Percentiles rank a stretch among this genome's conserved stretches.
phyloP scores from a whole-genome alignment of 495 filamentous ascomycete species.

The Daldinia bambusicola region DNA sequence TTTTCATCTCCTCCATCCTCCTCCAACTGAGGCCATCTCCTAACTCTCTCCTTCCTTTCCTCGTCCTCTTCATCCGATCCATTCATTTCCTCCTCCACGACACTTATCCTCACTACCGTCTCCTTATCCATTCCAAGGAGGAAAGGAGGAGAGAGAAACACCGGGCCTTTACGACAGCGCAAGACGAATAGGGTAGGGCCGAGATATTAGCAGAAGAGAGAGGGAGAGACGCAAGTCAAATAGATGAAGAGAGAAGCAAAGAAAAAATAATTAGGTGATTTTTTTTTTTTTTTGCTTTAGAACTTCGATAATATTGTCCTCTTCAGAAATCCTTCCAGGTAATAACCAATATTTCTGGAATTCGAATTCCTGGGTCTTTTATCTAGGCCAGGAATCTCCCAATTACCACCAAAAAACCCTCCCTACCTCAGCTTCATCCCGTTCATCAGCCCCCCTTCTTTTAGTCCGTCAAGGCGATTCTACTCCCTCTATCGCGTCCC shows the following conservation, averaged over 20 bases:
- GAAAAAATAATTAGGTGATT: conserved; percentile 20
- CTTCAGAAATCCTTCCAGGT: conserved; percentile 46
- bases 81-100: conserved; percentile 56
- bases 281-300: conserved; percentile 40
- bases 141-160: conserved; percentile 52
- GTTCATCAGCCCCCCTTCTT: conserved; percentile 13
- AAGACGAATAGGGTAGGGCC: conserved; percentile 43
- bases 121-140: conserved; percentile 57
- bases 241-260: conserved; percentile 43
- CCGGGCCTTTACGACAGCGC: conserved; percentile 43
- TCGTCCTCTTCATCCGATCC: conserved; percentile 66
- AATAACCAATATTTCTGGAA: conserved; percentile 41
- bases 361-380: conserved; percentile 48
- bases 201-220: conserved; percentile 29
- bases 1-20: conserved; percentile 65
- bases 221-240: conserved; percentile 7
- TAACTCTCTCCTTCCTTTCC: conserved; percentile 62
- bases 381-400: conserved; percentile 43
- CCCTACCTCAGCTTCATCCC: conserved; percentile 28
- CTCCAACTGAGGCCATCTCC: conserved; percentile 66
- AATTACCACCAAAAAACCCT: conserved; percentile 45
- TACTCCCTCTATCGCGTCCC: conserved; percentile 51
- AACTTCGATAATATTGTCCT: conserved; percentile 34
- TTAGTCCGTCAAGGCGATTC: conserved; percentile 51
- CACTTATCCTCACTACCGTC: conserved; percentile 51